Conservation (phyloP, 2,329 filamentous ascomycete species). For the Pestalotiopsis sp. region DNA sequence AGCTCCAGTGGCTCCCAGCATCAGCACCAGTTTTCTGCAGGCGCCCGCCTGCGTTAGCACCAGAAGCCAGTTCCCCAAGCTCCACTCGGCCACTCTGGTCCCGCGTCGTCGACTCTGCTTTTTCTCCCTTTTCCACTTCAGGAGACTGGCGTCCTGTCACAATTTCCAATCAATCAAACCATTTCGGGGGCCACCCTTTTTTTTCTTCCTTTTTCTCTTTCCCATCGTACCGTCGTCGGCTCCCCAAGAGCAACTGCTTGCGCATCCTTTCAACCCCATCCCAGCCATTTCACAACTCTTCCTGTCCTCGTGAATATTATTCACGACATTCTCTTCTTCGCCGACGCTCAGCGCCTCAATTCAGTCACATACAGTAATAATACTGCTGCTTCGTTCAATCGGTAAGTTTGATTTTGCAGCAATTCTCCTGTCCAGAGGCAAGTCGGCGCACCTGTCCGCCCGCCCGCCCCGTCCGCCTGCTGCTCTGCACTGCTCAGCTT, state of each 20-base stretch:
- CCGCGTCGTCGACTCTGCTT: constrained; percentile 1
- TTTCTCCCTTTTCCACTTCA: constrained; percentile 15
- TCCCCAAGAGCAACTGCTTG: background rate
- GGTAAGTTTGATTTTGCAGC: constrained; percentile 4
- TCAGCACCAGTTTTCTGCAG: background rate
- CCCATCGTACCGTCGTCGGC: constrained; percentile 20
- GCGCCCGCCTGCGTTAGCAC: background rate
- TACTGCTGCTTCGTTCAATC: constrained; percentile 9
- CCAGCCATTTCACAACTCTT: constrained; percentile 17
- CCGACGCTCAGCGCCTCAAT: background rate
- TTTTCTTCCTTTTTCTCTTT: constrained; percentile 31
- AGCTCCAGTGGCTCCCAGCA: background rate
- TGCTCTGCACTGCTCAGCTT: background rate
- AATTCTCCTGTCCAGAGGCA: background rate
- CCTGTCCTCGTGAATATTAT: constrained; percentile 2
- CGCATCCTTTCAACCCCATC: constrained; percentile 17
- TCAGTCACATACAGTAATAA: background rate
- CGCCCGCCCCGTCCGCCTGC: background rate
- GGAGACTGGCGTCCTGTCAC: constrained; percentile 27
- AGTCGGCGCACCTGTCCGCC: background rate
- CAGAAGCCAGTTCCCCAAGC: background rate
- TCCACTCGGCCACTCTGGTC: background rate
- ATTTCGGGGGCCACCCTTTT: constrained; percentile 29
- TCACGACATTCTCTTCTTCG: background rate
- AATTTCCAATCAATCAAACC: constrained; percentile 23